These are phyloP conservation scores for Spergularia bocconei DNA, from an alignment of 148 eudicot species.

Conservation along the genomic window DNA sequence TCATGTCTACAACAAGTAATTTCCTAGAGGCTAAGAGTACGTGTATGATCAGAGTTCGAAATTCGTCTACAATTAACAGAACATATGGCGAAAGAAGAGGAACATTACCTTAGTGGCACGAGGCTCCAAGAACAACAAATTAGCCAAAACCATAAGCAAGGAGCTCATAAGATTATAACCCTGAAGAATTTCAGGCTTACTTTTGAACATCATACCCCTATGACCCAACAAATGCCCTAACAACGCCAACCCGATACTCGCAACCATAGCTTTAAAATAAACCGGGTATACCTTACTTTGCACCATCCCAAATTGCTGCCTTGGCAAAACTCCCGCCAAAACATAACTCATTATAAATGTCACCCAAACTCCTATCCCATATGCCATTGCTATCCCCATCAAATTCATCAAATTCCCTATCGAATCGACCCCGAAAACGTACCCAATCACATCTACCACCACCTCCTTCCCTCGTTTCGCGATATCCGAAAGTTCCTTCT, in stretches of 20 bases:
- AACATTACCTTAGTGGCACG: constrained; percentile 64
- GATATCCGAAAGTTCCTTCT: constrained; percentile 36
- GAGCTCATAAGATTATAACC: constrained; percentile 43
- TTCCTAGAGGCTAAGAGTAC: too few species aligned
- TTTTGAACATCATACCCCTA: constrained; percentile 14
- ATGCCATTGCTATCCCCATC: constrained; percentile 60
- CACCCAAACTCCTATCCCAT: constrained; percentile 77
- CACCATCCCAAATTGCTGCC: constrained; percentile 71
- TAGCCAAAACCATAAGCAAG: constrained; percentile 48
- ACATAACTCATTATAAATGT: constrained; percentile 73
- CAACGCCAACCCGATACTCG: constrained; percentile 48
- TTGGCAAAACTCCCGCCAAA: constrained; percentile 55
- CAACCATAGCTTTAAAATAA: constrained; percentile 75
- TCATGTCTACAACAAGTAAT: too few species aligned
- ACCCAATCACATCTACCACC: constrained; percentile 21
- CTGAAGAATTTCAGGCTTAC: constrained; percentile 35
- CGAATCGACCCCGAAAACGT: constrained; percentile 23
- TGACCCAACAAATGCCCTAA: constrained; percentile 50
- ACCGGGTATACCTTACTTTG: constrained; percentile 84
- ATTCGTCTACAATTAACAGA: too few species aligned
- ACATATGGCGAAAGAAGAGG: too few species aligned
- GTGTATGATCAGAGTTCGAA: too few species aligned
- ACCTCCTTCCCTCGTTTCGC: constrained; percentile 33
- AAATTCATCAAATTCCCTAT: constrained; percentile 37
- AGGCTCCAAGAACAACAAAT: constrained; percentile 70